phyloP scores from a whole-genome alignment of 306 rosid genomes.

The Neltuma alba region DNA sequence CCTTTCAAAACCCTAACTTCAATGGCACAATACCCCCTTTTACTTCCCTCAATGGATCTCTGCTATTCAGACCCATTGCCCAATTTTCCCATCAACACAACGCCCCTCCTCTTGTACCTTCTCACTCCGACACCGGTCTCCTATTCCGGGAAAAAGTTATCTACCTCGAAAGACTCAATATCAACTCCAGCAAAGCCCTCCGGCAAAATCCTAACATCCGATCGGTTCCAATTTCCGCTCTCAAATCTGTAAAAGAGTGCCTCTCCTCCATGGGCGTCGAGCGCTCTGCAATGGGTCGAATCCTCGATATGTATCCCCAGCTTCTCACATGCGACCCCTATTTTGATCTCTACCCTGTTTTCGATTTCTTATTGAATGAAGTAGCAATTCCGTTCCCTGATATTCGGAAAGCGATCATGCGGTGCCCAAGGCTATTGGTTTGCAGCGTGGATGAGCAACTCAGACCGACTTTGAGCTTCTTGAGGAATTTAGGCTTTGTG shows the following conservation, averaged over 20 bases:
- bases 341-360: conserved; percentile 64
- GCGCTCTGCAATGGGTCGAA: conserved; percentile 59
- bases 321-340: conserved; percentile 78
- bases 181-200: conserved; percentile 67
- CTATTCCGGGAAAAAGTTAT: conserved; percentile 70
- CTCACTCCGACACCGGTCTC: conserved; percentile 54
- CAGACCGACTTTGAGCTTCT: conserved; percentile 36
- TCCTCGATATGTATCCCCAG: conserved; percentile 79
- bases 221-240: conserved; percentile 51
- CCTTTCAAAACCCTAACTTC: conserved; percentile 39
- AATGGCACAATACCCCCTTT: not conserved
- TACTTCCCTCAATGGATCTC: conserved; percentile 15
- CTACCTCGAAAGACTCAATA: conserved; percentile 65
- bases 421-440: conserved; percentile 78
- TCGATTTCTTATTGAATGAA: conserved; percentile 78
- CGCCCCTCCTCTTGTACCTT: conserved; percentile 9
- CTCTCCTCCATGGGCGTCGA: conserved; percentile 71
- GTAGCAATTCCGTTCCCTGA: conserved; percentile 61
- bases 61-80: not conserved
- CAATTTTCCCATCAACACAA: conserved; percentile 37
- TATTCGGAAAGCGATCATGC: conserved; percentile 53
- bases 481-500: conserved; percentile 40
- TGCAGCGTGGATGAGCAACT: conserved; percentile 55
- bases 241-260: conserved; percentile 63
- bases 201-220: conserved; percentile 63